Base-by-base conservation (phyloP, 179 eudicot genomes). In the Beta lomatogona region DNA sequence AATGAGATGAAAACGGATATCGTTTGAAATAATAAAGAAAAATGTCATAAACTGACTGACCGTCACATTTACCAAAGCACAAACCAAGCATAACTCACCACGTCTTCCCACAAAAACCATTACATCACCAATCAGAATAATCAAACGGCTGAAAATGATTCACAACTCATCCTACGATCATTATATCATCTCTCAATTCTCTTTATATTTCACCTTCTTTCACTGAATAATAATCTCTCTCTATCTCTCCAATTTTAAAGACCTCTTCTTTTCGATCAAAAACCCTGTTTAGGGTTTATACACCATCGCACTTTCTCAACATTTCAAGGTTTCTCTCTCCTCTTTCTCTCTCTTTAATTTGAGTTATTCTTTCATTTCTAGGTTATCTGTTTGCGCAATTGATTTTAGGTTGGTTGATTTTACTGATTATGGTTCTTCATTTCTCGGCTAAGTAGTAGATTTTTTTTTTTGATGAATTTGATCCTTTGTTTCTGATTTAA, bases 221-320 rank as follows among this genome's bases (percentile, higher is more conserved):
- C 61, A 50, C 68, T 19, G 12, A 9, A 75, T 75, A 31, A 9
- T 1, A 57, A 4, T 45, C 14, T 61, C 52, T 21, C 21, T 68
- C 9, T 72, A 82, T 58, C 80, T 8, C 64, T 22, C 71, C 67
- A 55, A 2, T 3, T 55, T 75, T 6, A 67, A 81, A 57, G 67
- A 19, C 25, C 81, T 10, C 68, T 36, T 48, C 10, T 4, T 28
- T 64, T n/a, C 83, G 83, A 76, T 80, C 83, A 64, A 70, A 84
- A 83, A 84, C 79, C 86, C 83, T 83, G 54, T 41, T 25, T 80
- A 80, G 86, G 86, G 83, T 83, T 83, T 80, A 76, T 71, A 69
- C 9, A 10, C 55, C 36, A 50, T 5, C 21, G 12, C 22, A 10
- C 52, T 9, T 53, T 9, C 78, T 65, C 81, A 41, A 44, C 77